Evolutionary conservation across 2,329 filamentous ascomycete genomes (phyloP).

Genomic region (Onygenales sp.): DNA sequence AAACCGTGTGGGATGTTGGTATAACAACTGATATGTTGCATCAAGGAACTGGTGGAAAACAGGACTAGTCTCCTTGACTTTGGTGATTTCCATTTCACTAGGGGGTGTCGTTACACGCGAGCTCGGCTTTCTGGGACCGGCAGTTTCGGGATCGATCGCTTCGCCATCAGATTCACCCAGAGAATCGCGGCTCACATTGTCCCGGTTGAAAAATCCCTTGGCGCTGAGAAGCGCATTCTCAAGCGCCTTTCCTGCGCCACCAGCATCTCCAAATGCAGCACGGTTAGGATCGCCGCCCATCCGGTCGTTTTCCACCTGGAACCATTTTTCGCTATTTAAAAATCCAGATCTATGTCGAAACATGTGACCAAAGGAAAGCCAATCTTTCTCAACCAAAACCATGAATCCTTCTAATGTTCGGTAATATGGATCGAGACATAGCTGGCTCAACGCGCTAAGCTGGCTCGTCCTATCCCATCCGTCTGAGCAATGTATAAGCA

Average conservation of each 20-base stretch:
- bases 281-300: constrained; percentile 46
- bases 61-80: constrained; percentile 77
- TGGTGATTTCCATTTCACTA: constrained; percentile 59
- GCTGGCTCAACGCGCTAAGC: constrained; percentile 78
- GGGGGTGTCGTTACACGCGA: constrained; percentile 23
- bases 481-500: constrained; percentile 94
- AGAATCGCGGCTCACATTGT: constrained; percentile 55
- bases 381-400: constrained; percentile 91
- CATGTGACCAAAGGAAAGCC: constrained; percentile 96
- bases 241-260: constrained; percentile 58
- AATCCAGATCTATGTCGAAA: constrained; percentile 87
- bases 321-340: constrained; percentile 89
- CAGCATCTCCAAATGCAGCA: constrained; percentile 27
- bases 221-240: constrained; percentile 79
- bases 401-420: constrained; percentile 92
- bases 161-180: constrained; percentile 53
- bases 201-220: constrained; percentile 82
- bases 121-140: constrained; percentile 25
- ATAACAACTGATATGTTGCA: constrained; percentile 78
- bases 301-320: constrained; percentile 72
- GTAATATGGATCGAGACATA: constrained; percentile 93
- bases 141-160: constrained; percentile 38
- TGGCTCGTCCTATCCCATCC: constrained; percentile 98
- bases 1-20: constrained; percentile 79
- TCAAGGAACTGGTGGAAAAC: constrained; percentile 98